Evolutionary conservation across 2,329 filamentous ascomycete species (phyloP), one percentile per base, ranked within the genome.

Genomic region (Zasmidium angulare): DNA sequence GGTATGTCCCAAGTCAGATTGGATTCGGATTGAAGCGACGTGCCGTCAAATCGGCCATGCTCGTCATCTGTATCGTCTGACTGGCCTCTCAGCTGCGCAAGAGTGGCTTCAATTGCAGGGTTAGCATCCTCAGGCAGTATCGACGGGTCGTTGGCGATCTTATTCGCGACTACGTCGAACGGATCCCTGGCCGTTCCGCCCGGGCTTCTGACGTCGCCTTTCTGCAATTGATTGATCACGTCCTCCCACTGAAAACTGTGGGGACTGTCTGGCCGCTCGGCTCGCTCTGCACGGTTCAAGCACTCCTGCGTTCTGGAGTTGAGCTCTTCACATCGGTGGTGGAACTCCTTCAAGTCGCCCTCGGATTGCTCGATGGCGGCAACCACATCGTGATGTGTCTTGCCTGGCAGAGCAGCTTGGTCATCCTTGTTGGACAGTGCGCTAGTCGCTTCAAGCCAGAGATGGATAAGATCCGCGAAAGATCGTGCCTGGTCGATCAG

Each of bases 401-500:
- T 69, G 11, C 66, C 63, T 22, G 59, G 63, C 12, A 60, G 48
- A 23, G 58, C 60, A 26, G 50, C 60, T 1, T 58, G 59, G 19
- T 65, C 63, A 36, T 56, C 56, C 12, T 56, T 56, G 50, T 60
- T 63, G 19, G 62, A 64, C 4, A 64, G 53, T 20, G 63, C 59
- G 29, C 71, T 70, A 3, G 74, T 69, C 3, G 80, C 76, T 51
- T 91, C 88, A 0, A 89, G 81, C 90, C 90, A 96, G 12, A 95
- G 78, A 68, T 89, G 89, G 21, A 96, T 88, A 19, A 99, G 78
- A 40, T 88, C 87, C 0, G 95, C 91, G 68, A 93, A 92, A 67
- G 90, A 93, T 62, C 91, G 86, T 7, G 92, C 86, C 63, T 93
- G 88, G 67, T 99, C 95, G 62, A 99, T 90, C 2, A 99, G 83